A percentile compares a stretch with the other conserved stretches of the same genome.
These are phyloP conservation scores for Microcyclospora tardicrescens DNA, from an alignment of 2,329 filamentous ascomycete species.

Conservation along the genomic window DNA sequence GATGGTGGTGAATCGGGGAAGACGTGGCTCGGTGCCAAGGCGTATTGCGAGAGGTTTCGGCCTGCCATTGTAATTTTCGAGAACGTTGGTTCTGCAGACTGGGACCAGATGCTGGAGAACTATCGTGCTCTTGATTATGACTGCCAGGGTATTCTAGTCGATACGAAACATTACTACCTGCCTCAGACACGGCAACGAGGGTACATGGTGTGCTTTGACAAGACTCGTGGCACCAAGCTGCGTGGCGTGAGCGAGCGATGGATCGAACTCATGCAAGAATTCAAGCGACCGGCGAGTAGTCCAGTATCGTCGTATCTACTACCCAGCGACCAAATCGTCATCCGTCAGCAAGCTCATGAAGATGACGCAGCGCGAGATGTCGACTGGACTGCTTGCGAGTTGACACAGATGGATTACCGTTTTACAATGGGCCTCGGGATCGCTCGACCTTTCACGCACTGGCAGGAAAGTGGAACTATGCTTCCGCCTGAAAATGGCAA, in stretches of 20 bases:
- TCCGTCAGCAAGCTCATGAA: slow-evolving; percentile 1
- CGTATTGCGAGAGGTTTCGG: slow-evolving; percentile 41
- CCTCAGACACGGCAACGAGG: slow-evolving; percentile 44
- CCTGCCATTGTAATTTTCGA: slow-evolving; percentile 58
- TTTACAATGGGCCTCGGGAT: slow-evolving; percentile 38
- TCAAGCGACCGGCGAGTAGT: slow-evolving; percentile 47
- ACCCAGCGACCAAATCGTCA: slow-evolving; percentile 34
- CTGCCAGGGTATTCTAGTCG: slow-evolving; percentile 37
- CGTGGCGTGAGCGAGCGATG: slow-evolving; percentile 23
- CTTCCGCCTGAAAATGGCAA: slow-evolving; percentile 44
- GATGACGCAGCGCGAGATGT: slow-evolving; percentile 17
- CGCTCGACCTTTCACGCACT: slow-evolving; percentile 45
- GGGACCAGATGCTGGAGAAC: slow-evolving; percentile 32
- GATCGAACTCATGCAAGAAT: slow-evolving; percentile 30
- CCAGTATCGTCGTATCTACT: slow-evolving; percentile 51
- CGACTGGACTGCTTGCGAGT: slow-evolving; percentile 45
- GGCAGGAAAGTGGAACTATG: slow-evolving; percentile 42
- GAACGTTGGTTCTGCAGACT: slow-evolving; percentile 53
- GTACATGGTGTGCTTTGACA: slow-evolving; percentile 35
- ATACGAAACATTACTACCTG: slow-evolving; percentile 60
- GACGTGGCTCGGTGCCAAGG: slow-evolving; percentile 50
- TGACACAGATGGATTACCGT: slow-evolving; percentile 47
- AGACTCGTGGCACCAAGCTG: slow-evolving; percentile 1
- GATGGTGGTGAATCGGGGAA: slow-evolving; percentile 50
- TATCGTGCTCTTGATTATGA: slow-evolving; percentile 45